phyloP scores from a whole-genome alignment of 1,139 yeast genomes.

The Zygoascus hellenicus region DNA sequence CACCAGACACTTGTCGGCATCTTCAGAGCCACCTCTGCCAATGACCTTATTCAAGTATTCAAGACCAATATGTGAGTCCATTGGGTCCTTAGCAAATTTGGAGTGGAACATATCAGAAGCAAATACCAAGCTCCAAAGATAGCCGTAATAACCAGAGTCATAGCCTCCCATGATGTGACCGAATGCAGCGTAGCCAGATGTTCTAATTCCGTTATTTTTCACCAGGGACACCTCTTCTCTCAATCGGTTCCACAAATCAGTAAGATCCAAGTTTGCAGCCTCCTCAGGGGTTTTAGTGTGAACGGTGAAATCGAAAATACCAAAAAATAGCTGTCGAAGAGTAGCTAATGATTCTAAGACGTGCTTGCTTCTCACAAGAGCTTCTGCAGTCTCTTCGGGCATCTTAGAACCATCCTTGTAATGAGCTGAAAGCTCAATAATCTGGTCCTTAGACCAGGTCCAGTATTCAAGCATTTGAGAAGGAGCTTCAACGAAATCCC shows the following conservation, averaged over 20 bases:
- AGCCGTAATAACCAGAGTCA: slow-evolving; percentile 83
- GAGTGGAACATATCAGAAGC: slow-evolving; percentile 78
- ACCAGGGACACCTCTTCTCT: slow-evolving; percentile 55
- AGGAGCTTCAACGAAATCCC: slow-evolving; percentile 89
- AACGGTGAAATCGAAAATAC: slow-evolving; percentile 65
- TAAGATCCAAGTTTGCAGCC: slow-evolving; percentile 32
- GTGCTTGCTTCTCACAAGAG: slow-evolving; percentile 60
- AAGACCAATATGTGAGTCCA: slow-evolving; percentile 55
- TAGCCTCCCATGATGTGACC: slow-evolving; percentile 84
- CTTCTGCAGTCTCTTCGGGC: slow-evolving; percentile 52
- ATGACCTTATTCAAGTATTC: slow-evolving; percentile 65
- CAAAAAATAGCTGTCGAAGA: slow-evolving; percentile 72
- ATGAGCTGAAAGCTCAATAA: slow-evolving; percentile 58
- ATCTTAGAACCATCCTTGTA: slow-evolving; percentile 54
- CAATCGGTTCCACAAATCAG: slow-evolving; percentile 55
- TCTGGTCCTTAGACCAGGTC: slow-evolving; percentile 70
- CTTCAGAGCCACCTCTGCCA: slow-evolving; percentile 67
- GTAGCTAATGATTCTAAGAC: slow-evolving; percentile 69
- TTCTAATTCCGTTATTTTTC: slow-evolving; percentile 44
- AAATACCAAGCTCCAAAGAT: slow-evolving; percentile 78
- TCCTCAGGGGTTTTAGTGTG: slow-evolving; percentile 48
- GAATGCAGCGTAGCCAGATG: slow-evolving; percentile 69
- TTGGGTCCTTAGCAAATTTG: slow-evolving; percentile 62
- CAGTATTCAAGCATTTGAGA: slow-evolving; percentile 86
- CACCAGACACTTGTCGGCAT: slow-evolving; percentile 56